Percentiles rank a stretch among this genome's conserved stretches.
These are phyloP conservation scores for Boletus pseudopeckii DNA, from an alignment of 768 basidiomycete genomes.

Conservation along the genomic window DNA sequence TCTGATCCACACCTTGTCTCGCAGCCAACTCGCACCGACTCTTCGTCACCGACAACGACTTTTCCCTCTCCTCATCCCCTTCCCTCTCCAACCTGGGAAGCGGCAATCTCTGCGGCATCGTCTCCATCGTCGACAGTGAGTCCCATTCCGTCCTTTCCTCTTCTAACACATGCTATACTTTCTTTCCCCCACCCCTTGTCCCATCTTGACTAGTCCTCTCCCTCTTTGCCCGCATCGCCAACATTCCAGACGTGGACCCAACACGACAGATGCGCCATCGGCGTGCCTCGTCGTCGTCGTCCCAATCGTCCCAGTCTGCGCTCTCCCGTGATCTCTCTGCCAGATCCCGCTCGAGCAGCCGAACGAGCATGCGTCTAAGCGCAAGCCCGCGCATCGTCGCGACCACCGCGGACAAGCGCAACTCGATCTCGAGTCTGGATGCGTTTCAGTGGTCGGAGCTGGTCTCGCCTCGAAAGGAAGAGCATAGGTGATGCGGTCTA, in stretches of 20 bases:
- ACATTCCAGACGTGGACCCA: slow-evolving; percentile 73
- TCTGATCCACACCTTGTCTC: background rate
- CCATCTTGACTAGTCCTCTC: slow-evolving; percentile 55
- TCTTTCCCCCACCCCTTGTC: background rate
- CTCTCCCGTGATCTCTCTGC: slow-evolving; percentile 34
- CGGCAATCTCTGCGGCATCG: slow-evolving; percentile 63
- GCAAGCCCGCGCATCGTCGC: slow-evolving; percentile 32
- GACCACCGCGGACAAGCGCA: slow-evolving; percentile 29
- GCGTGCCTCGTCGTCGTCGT: slow-evolving; percentile 71
- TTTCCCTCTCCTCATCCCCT: slow-evolving; percentile 47
- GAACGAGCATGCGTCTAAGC: slow-evolving; percentile 36
- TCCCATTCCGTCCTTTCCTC: slow-evolving; percentile 1
- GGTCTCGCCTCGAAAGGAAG: slow-evolving; percentile 31
- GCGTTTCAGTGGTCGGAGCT: slow-evolving; percentile 34
- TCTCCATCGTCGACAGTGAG: slow-evolving; percentile 80
- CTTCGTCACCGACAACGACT: slow-evolving; percentile 66
- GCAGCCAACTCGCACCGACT: slow-evolving; percentile 76
- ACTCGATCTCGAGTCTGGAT: slow-evolving; percentile 30
- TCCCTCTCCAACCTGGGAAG: slow-evolving; percentile 35
- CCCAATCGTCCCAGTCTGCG: slow-evolving; percentile 46
- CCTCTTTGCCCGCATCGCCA: slow-evolving; percentile 71
- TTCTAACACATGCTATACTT: background rate
- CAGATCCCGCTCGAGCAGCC: slow-evolving; percentile 43
- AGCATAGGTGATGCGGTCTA: slow-evolving; percentile 11
- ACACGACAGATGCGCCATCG: slow-evolving; percentile 76